Conservation (phyloP, 768 basidiomycete genomes). For the Plicaturopsis crispa region DNA sequence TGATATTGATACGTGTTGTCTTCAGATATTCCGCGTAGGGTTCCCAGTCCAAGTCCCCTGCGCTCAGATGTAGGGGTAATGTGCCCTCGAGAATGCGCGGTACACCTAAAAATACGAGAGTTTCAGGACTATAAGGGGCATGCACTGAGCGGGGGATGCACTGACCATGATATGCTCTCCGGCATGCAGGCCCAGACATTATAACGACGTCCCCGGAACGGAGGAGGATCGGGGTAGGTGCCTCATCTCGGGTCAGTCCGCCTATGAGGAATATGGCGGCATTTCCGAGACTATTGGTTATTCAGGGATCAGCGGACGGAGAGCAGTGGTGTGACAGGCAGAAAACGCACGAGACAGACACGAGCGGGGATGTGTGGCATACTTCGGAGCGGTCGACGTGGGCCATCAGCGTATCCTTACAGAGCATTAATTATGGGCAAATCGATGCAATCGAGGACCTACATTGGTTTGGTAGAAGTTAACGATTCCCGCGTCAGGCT, state of each 20-base stretch:
- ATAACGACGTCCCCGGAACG: constrained; percentile 88
- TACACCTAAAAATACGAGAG: constrained; percentile 42
- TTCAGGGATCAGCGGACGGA: neutral
- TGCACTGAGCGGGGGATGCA: too few relatives aligned
- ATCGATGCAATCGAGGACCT: neutral
- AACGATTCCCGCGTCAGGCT: constrained; percentile 93
- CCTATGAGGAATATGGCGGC: constrained; percentile 89
- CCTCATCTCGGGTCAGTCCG: constrained; percentile 64
- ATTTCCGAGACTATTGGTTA: constrained; percentile 58
- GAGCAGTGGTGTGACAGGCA: neutral
- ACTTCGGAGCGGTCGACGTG: constrained; percentile 98
- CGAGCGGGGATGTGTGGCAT: constrained; percentile 85
- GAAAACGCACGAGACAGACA: constrained; percentile 79
- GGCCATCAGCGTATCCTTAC: constrained; percentile 88
- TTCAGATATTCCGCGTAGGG: constrained; percentile 58
- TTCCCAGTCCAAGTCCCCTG: constrained; percentile 18
- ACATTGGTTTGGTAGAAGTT: constrained; percentile 89
- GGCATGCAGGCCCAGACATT: constrained; percentile 84
- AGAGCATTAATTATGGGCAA: too few relatives aligned
- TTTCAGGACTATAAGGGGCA: too few relatives aligned
- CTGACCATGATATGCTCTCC: constrained; percentile 91
- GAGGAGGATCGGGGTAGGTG: constrained; percentile 77
- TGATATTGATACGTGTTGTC: constrained; percentile 79
- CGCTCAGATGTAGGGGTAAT: constrained; percentile 52
- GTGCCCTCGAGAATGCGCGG: constrained; percentile 83